Evolutionary conservation across 2,329 filamentous ascomycete genomes (phyloP), one percentile per base, ranked within the genome.

Genomic region (Pseudogymnoascus sp.): DNA sequence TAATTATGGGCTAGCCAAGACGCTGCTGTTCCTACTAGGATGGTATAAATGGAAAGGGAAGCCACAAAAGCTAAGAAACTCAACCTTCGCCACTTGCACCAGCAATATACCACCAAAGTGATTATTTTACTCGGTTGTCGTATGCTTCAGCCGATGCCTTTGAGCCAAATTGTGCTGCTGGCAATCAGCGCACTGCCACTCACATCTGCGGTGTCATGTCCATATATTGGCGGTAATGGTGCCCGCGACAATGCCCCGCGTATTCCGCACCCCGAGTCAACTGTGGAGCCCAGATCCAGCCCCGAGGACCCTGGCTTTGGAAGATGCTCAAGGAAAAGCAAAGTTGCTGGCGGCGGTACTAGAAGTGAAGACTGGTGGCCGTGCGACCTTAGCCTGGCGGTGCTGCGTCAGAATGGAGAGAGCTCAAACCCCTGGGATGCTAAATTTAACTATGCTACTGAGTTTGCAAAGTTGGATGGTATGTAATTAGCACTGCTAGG

Each of bases 381-480:
- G 47, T 77, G 83, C 64, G 75, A 79, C 68, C 73, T 86, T 65
- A 80, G 76, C 71, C 73, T 83, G 67, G 81, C 81, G 74, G 82
- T 85, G 69, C 79, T 86, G 61, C 83, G 83, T 71, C 83, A 85
- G 73, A 79, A 85, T 71, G 79, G 78, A 34, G 69, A 76, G 45
- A 73, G 77, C 60, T 79, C 80, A 66, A 83, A 84, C 69, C 83
- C 83, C 0, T 72, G 80, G 65, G 72, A 66, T 69, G 75, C 77
- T 65, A 78, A 80, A 69, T 84, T 85, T 72, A 79, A 85, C 73
- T 86, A 86, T 72, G 77, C 79, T 21, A 74, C 78, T 18, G 83
- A 81, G 36, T 86, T 85, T 76, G 82, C 83, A 74, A 82, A 75
- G 71, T 75, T 86, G 62, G 83, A 86, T 73, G 85, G 84, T 72